phyloP scores from a whole-genome alignment of 2,329 filamentous ascomycete species.

The Botrytis tulipae region DNA sequence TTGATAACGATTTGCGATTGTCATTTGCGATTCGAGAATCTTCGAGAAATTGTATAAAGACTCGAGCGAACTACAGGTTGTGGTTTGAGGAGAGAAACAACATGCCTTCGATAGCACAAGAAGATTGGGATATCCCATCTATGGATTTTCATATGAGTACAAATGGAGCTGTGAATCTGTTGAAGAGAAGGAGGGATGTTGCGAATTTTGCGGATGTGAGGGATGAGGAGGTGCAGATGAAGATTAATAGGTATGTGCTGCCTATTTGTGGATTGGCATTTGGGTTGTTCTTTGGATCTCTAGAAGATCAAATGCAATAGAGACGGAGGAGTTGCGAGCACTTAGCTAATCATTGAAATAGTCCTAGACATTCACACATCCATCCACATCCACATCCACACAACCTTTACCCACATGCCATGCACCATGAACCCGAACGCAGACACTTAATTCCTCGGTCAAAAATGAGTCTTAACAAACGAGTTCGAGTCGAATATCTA shows the following conservation, averaged over 20 bases:
- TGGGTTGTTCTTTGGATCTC: too few species aligned
- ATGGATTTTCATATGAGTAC: conserved; percentile 6
- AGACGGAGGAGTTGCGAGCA: neutral
- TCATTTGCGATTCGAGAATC: neutral
- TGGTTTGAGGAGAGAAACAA: neutral
- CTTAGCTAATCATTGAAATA: neutral
- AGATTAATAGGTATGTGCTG: conserved; percentile 21
- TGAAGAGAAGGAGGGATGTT: conserved; percentile 33
- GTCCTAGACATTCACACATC: conserved; percentile 10
- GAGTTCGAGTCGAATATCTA: conserved; percentile 5
- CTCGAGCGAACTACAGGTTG: neutral
- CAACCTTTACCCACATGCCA: neutral
- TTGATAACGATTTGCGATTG: neutral
- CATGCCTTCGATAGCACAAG: conserved; percentile 35
- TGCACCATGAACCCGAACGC: conserved; percentile 6
- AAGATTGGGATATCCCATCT: conserved; percentile 19
- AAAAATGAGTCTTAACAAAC: conserved; percentile 12
- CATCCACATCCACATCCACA: neutral
- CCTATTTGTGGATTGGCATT: neutral
- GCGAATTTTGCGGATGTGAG: neutral
- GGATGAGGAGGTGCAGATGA: conserved; percentile 20
- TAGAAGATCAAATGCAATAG: neutral
- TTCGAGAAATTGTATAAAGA: neutral
- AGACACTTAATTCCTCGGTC: conserved; percentile 10
- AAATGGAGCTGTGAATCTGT: conserved; percentile 11